Evolutionary conservation across 768 basidiomycete genomes (phyloP).

Genomic region (Psilocybe tampanensis): DNA sequence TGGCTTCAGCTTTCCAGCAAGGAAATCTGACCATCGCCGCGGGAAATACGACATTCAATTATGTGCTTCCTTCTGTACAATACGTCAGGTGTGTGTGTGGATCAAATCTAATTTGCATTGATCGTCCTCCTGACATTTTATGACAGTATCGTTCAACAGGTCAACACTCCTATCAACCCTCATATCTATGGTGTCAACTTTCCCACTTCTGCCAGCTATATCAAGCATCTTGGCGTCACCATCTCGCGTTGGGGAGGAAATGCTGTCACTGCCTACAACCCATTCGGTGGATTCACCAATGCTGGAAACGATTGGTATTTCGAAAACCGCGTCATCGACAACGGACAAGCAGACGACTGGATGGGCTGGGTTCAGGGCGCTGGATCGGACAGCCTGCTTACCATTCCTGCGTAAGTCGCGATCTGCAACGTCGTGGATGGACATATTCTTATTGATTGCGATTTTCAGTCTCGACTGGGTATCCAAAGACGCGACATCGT

Average conservation of each 20-base stretch:
- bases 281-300: slow-evolving; percentile 51
- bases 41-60: slow-evolving; percentile 39
- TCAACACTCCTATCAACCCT: slow-evolving; percentile 44
- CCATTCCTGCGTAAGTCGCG: slow-evolving; percentile 50
- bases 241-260: slow-evolving; percentile 59
- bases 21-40: slow-evolving; percentile 46
- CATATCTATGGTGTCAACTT: slow-evolving; percentile 59
- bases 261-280: slow-evolving; percentile 58
- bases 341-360: slow-evolving; percentile 48
- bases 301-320: slow-evolving; percentile 61
- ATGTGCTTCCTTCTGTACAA: slow-evolving; percentile 45
- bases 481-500: slow-evolving; percentile 52
- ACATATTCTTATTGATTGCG: background rate
- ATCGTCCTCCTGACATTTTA: background rate
- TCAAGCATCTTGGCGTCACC: slow-evolving; percentile 49
- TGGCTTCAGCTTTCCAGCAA: slow-evolving; percentile 39
- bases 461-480: slow-evolving; percentile 54
- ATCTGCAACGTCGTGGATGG: background rate
- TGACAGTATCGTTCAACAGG: slow-evolving; percentile 36
- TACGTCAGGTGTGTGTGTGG: slow-evolving; percentile 39
- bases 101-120: background rate
- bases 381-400: slow-evolving; percentile 44
- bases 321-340: slow-evolving; percentile 48
- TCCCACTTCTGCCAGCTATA: slow-evolving; percentile 47
- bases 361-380: slow-evolving; percentile 48